Evolutionary conservation across 106 monocot genomes (phyloP), one percentile per base, ranked within the genome.

Genomic region (Acanthochlamys bracteata): DNA sequence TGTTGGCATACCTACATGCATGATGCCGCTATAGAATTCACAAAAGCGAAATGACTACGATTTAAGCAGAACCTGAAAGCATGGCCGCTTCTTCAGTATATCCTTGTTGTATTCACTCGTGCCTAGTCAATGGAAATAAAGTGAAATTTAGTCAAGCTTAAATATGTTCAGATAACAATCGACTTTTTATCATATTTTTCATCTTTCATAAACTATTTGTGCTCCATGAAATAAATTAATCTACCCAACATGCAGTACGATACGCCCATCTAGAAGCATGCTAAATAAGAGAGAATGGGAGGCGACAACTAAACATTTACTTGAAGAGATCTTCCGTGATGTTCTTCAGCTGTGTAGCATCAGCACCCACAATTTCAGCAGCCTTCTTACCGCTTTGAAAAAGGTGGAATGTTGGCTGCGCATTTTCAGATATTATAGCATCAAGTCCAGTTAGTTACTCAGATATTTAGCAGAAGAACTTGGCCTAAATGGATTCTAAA

Each of bases 321-420:
- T 80, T 83, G 76, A 77, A 87, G 26, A 77, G 74, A 22, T 75
- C 49, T 63, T 80, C 71, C 87, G 83, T 80, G 24, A 71, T 80
- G 20, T 70, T 52, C 54, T 72, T 75, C 41, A 88, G 71, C 41
- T 65, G 66, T 39, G 26, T 15, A 17, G 69, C 77, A 56, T 88
- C 83, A 52, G 87, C 83, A 22, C 87, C 87, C 24, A 88, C 69
- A 22, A 83, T 43, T 51, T 76, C 74, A 66, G 53, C 25, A 20
- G 54, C 69, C 57, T 74, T 83, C 55, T 88, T 71, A 11, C 87
- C 87, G 53, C 74, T 75, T 24, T 88, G 76, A 41, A 73, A 80
- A 74, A 88, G 80, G 61, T 83, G 77, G 23, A 88, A 65, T 11
- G 83, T 88, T 64, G 87, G 87, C 87, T 88, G 80, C 70, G 77